Conservation (phyloP, 164 flowering plant species). For the Stephania cephalantha region DNA sequence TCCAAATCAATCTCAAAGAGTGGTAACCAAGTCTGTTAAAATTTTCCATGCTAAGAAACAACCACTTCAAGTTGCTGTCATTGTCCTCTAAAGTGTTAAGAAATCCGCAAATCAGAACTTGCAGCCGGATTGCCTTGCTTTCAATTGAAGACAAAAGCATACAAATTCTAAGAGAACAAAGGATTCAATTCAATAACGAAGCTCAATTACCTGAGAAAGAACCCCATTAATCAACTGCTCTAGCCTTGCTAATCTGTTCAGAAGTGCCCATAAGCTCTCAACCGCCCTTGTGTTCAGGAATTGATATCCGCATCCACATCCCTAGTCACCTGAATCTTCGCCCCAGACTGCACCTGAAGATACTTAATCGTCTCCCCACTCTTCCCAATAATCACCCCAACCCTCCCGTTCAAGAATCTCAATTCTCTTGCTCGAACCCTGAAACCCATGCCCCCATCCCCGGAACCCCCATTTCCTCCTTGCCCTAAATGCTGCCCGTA, state of each 20-base stretch:
- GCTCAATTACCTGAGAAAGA: constrained; percentile 60
- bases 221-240: constrained; percentile 85
- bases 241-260: constrained; percentile 78
- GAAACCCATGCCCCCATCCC: constrained; percentile 48
- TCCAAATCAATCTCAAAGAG: not conserved
- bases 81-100: not conserved
- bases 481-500: constrained; percentile 18
- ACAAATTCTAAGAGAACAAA: not conserved
- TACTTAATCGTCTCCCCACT: constrained; percentile 94
- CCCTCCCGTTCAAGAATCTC: constrained; percentile 91
- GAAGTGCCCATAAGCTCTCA: constrained; percentile 88
- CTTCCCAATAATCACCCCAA: constrained; percentile 98
- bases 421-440: constrained; percentile 75
- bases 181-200: not conserved
- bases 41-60: not conserved
- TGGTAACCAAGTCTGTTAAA: not conserved
- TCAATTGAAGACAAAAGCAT: not conserved
- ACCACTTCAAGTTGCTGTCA: not conserved
- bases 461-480: constrained; percentile 26
- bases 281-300: constrained; percentile 55
- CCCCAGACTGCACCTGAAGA: constrained; percentile 92
- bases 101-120: not conserved
- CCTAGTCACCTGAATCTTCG: constrained; percentile 94
- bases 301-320: constrained; percentile 89
- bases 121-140: not conserved